Evolutionary conservation across 441 rosid genomes (phyloP).

Genomic region (Sinapis alba): DNA sequence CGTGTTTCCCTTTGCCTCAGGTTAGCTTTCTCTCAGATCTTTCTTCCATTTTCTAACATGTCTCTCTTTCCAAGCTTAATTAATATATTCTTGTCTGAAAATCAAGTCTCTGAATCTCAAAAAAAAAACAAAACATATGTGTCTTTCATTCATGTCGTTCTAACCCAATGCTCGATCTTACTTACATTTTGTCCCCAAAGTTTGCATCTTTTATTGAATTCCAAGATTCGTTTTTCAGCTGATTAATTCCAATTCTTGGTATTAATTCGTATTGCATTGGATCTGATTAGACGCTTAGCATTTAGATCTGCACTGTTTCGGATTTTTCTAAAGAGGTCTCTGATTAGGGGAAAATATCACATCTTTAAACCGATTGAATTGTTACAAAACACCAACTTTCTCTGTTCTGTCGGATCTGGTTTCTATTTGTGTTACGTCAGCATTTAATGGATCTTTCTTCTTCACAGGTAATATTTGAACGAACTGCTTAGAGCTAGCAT

Average conservation of each 20-base stretch:
- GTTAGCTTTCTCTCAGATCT: slow-evolving; percentile 31
- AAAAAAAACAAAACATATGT: not conserved
- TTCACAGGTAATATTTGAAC: slow-evolving; percentile 26
- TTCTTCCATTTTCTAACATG: too few species aligned
- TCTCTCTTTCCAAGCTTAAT: too few species aligned
- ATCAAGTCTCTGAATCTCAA: not conserved
- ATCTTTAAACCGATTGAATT: too few species aligned
- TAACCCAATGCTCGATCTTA: slow-evolving; percentile 17
- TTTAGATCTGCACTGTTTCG: too few species aligned
- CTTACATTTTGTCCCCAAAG: slow-evolving; percentile 11
- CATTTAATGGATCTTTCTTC: slow-evolving; percentile 27
- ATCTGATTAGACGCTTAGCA: too few species aligned
- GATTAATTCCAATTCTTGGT: not conserved
- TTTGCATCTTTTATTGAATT: slow-evolving; percentile 17
- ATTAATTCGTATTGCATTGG: too few species aligned
- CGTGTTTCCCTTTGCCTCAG: too few species aligned
- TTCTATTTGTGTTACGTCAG: slow-evolving; percentile 8
- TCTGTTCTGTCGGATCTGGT: slow-evolving; percentile 26
- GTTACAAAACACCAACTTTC: too few species aligned
- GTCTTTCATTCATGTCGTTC: slow-evolving; percentile 10
- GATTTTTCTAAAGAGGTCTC: too few species aligned
- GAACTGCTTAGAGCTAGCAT: slow-evolving; percentile 15
- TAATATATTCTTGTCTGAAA: slow-evolving; percentile 11
- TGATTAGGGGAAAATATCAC: too few species aligned
- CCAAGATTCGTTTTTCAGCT: not conserved